A percentile compares a stretch with the other conserved stretches of the same genome.
These are phyloP conservation scores for Paracoccidioides brasiliensis DNA, from an alignment of 2,329 filamentous ascomycete genomes.

Conservation along the genomic window DNA sequence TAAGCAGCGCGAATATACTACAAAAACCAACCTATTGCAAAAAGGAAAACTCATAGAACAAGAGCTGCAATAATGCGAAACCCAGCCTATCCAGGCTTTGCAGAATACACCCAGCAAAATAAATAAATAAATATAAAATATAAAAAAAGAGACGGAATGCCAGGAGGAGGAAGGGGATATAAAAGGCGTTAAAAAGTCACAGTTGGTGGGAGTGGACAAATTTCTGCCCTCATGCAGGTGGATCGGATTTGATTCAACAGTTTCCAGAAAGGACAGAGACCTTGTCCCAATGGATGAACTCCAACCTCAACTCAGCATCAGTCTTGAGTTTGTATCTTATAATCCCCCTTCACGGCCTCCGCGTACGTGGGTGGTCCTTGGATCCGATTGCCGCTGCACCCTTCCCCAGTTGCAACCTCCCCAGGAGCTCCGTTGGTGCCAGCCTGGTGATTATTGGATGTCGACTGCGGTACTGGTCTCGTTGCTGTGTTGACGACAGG, in stretches of 20 bases:
- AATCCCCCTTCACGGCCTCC: constrained; percentile 75
- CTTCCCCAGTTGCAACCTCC: constrained; percentile 9
- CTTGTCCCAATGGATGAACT: background rate
- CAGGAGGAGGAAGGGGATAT: background rate
- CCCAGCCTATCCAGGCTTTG: background rate
- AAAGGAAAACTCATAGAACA: background rate
- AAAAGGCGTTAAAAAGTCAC: background rate
- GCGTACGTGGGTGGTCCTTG: constrained; percentile 66
- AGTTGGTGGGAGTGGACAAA: background rate
- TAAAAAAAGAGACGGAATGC: background rate
- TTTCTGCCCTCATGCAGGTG: background rate
- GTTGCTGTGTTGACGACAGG: constrained; percentile 18
- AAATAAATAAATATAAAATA: no score
- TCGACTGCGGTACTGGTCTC: constrained; percentile 13
- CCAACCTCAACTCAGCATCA: no score
- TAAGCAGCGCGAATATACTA: background rate
- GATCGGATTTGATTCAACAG: no score
- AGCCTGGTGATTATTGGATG: no score
- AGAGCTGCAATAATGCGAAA: background rate
- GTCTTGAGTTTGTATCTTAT: constrained; percentile 65
- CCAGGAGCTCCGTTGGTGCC: no score
- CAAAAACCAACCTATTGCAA: background rate
- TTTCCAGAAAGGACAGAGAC: background rate
- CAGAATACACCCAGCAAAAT: background rate
- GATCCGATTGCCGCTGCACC: constrained; percentile 23